Conservation (phyloP, 257 asterid genomes). For the Ilex asprella region DNA sequence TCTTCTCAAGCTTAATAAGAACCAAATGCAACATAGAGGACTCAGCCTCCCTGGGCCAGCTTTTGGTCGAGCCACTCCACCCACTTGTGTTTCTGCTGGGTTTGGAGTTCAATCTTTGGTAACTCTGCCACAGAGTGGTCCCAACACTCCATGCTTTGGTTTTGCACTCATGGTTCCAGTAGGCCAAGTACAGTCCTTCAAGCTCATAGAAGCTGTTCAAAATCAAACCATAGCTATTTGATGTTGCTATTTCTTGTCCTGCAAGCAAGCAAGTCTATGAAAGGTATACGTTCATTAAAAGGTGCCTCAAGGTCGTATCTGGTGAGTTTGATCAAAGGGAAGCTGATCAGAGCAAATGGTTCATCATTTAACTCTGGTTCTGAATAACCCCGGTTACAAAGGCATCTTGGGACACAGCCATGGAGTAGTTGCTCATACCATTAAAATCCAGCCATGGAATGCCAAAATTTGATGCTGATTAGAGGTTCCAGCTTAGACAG, state of each 20-base stretch:
- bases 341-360: slow-evolving; percentile 23
- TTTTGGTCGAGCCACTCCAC: slow-evolving; percentile 56
- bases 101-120: background rate
- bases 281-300: slow-evolving; percentile 19
- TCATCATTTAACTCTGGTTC: slow-evolving; percentile 29
- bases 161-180: background rate
- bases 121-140: slow-evolving; percentile 49
- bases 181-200: slow-evolving; percentile 29
- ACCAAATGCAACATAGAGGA: slow-evolving; percentile 66
- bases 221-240: slow-evolving; percentile 44
- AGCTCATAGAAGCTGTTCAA: slow-evolving; percentile 56
- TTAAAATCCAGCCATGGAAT: slow-evolving; percentile 42
- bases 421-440: slow-evolving; percentile 43
- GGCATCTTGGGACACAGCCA: background rate
- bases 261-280: background rate
- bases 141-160: slow-evolving; percentile 33
- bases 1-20: too few relatives aligned
- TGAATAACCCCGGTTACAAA: slow-evolving; percentile 14
- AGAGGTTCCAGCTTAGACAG: slow-evolving; percentile 57
- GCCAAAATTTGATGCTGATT: slow-evolving; percentile 33
- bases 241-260: background rate
- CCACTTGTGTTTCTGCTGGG: slow-evolving; percentile 21
- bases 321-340: slow-evolving; percentile 44
- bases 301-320: slow-evolving; percentile 42
- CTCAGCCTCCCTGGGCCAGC: slow-evolving; percentile 21